Evolutionary conservation across 352 stramenopile genomes (phyloP), one percentile per base, ranked within the genome.

Genomic region (Globisporangium viniferum): DNA sequence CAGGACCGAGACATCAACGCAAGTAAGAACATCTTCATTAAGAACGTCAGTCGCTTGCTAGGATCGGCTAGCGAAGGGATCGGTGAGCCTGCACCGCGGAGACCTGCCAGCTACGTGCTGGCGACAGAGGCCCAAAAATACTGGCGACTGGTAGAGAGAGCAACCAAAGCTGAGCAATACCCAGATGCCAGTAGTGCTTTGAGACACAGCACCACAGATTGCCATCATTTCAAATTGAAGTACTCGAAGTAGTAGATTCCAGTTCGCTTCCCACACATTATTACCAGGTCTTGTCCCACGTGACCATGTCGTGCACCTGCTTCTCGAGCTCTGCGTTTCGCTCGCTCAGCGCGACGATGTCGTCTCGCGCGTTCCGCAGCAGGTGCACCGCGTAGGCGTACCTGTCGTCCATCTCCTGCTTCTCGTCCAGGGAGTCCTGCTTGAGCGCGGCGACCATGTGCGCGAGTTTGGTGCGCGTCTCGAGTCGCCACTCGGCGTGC

Each of bases 281-380:
- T 41, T 49, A 80, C 75, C 68, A 82, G 2, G 69, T 75, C 58
- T 80, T 79, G 53, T 81, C 73, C 59, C 66, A 86, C 31, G 73
- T 36, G 20, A 76, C 70, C 72, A 81, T 59, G 10, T 78, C 68
- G 31, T 77, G 62, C 5, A 89, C 62, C 61, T 88, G 67, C 27
- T 73, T 73, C 39, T 93, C 77, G 14, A 93, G 73, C 51, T 84
- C 75, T 14, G 76, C 62, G 64, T 95, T 95, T n/a, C 74, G 69
- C 24, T 69, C 65, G 1, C 70, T 72, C 0, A 95, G 76, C 54
- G 74, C 62, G 10, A 84, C 68, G 55, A 95, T 88, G 60, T 95
- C 88, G 60, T 89, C 81, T 12, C 78, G 73, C 18, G 85, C 81
- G n/a, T 82, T 73, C 2, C 80, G 80, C 62, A 94, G 60, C 24